These are phyloP conservation scores for Suillus hirtellus DNA, from an alignment of 768 basidiomycete genomes.

Conservation along the genomic window DNA sequence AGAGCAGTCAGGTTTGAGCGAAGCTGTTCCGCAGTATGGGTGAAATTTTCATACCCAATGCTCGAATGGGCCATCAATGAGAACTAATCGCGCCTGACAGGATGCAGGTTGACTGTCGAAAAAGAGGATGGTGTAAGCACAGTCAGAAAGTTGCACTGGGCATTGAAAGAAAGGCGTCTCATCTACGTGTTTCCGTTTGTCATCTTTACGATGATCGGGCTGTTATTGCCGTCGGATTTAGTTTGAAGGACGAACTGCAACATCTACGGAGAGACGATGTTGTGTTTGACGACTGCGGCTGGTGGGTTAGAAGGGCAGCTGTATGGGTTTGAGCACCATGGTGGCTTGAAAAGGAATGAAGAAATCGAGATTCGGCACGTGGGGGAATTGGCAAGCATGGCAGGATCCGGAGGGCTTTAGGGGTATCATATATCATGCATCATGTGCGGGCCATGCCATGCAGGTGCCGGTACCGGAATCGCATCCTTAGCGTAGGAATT, in stretches of 20 bases:
- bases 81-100: too few species aligned
- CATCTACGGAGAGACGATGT: background rate
- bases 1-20: too few species aligned
- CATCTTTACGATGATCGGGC: background rate
- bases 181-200: conserved; percentile 9
- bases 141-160: too few species aligned
- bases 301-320: background rate
- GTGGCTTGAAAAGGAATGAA: conserved; percentile 7
- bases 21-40: too few species aligned
- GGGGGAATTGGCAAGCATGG: background rate
- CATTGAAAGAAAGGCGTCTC: background rate
- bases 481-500: background rate
- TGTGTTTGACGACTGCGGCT: background rate
- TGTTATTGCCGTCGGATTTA: background rate
- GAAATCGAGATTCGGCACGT: background rate
- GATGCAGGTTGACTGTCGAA: too few species aligned
- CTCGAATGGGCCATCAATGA: too few species aligned
- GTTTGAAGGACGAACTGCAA: background rate
- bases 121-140: too few species aligned
- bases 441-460: background rate
- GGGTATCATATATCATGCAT: background rate
- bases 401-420: background rate
- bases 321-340: background rate
- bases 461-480: background rate
- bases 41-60: too few species aligned